Base-by-base conservation (phyloP, 257 asterid genomes). In the Sherardia arvensis region DNA sequence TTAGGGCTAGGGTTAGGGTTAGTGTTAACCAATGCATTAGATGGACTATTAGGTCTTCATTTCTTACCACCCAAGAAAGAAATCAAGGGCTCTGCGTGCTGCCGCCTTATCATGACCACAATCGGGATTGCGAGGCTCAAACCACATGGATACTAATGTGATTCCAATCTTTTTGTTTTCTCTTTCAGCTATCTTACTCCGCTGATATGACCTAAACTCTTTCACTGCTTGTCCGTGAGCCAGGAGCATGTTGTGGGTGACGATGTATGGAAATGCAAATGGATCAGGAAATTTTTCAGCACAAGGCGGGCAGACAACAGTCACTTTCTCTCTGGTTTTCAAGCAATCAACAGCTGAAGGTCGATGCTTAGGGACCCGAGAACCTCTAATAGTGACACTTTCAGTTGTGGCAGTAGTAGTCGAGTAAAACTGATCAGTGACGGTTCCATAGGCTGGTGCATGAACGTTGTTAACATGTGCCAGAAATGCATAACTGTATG, bases 161-260 rank as follows among this genome's bases (percentile, higher is more conserved):
- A 57, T 57, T 9, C 62, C 62, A 10, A 57, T 57, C 23, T 53
- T 22, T n/a, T n/a, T n/a, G n/a, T n/a, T n/a, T n/a, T n/a, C n/a
- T n/a, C n/a, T n/a, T n/a, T n/a, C n/a, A n/a, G n/a, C n/a, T n/a
- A n/a, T n/a, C n/a, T n/a, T n/a, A n/a, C n/a, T n/a, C n/a, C n/a
- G n/a, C 56, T 49, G 20, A n/a, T 49, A 49, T 18, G 5, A 25
- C 1, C 26, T 49, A 8, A 49, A 49, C 12, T 18, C 20, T 0
- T 49, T 4, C 12, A 49, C 56, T 6, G 56, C 56, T 14, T 4
- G 2, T 49, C 26, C 56, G 20, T 49, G 56, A 49, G 56, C 56
- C 26, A 18, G 56, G 20, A 49, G 56, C 56, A 18, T n/a, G 56
- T 49, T 49, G 26, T 49, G 56, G 26, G 56, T 21, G 56, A 15